Base-by-base conservation (phyloP, 768 basidiomycete species). In the Russula emetica region DNA sequence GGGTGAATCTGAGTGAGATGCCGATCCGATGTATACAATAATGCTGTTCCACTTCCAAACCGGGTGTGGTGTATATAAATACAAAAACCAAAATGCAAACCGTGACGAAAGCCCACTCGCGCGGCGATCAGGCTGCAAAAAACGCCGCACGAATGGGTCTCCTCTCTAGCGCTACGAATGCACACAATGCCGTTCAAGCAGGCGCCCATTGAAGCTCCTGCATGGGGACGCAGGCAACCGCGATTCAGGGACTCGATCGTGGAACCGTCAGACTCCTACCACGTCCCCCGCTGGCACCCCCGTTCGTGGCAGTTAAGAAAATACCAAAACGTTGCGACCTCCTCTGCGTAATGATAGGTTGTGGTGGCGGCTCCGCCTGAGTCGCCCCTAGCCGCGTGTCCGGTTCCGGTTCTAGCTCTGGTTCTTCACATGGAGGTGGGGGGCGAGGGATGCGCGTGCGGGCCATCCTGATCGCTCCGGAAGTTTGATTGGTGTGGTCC, bases 241-340 rank as follows among this genome's bases (percentile, higher is more conserved):
- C 16, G 49, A 56, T 51, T 53, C 50, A 65, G 14, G 64, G 58
- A 51, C 22, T 44, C 32, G 59, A 55, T 57, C 59, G 59, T 52
- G 55, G 59, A 20, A 56, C 54, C 13, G 47, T 51, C 55, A 55
- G 9, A 16, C 40, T 32, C 38, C 64, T 54, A 1, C 59, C 55
- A 30, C 50, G 59, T 6, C 22, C 16, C 14, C 54, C 54, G 13
- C 54, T 16, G 26, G 49, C 49, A 50, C 49, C 56, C 20, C 58
- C 49, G 2, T 38, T 58, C 4, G 61, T 30, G 4, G 65, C 54
- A 16, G 61, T 63, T 44, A 66, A 68, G 22, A 68, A 67, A 24
- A 68, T 68, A 16, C 67, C 67, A 42, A 68, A 68, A 6, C 67
- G 66, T 40, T 62, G 66, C 13, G 55, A 51, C 58, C 60, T 59